Conservation (phyloP, 2,329 filamentous ascomycete species). For the Claviceps pazoutovae region DNA sequence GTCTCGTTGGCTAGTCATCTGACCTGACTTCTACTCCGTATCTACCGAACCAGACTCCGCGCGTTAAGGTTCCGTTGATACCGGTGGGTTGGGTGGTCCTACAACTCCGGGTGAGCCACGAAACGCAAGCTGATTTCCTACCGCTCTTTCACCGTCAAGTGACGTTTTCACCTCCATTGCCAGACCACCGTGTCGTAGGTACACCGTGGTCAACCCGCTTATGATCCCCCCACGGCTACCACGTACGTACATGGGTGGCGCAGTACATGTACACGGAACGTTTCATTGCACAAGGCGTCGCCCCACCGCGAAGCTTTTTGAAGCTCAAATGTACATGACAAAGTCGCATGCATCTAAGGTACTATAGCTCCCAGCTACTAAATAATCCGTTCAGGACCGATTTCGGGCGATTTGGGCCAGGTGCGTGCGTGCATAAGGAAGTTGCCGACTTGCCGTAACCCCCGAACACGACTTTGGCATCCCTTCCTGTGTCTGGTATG, state of each 20-base stretch:
- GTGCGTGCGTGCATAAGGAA: background rate
- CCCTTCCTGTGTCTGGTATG: background rate
- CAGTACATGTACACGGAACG: too few relatives aligned
- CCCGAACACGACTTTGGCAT: background rate
- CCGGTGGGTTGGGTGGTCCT: constrained; percentile 1
- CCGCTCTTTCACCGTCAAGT: too few relatives aligned
- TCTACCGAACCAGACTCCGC: background rate
- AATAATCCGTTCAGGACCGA: background rate
- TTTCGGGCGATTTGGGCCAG: background rate
- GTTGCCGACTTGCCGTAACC: background rate
- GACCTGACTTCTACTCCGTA: background rate
- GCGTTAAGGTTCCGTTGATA: constrained; percentile 1
- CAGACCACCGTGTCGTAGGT: too few relatives aligned
- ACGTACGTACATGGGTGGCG: too few relatives aligned
- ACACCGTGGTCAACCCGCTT: too few relatives aligned
- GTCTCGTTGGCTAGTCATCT: too few relatives aligned
- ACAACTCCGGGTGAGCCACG: background rate
- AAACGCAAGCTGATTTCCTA: background rate
- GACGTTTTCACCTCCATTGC: too few relatives aligned
- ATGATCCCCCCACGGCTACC: too few relatives aligned
- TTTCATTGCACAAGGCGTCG: too few relatives aligned
- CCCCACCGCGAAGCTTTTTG: too few relatives aligned
- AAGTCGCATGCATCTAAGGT: too few relatives aligned
- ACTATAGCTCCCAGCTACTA: background rate
- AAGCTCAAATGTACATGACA: too few relatives aligned